A percentile compares a stretch with the other conserved stretches of the same genome.
Conservation (phyloP, 2,329 filamentous ascomycete species). For the Penicillium freii region DNA sequence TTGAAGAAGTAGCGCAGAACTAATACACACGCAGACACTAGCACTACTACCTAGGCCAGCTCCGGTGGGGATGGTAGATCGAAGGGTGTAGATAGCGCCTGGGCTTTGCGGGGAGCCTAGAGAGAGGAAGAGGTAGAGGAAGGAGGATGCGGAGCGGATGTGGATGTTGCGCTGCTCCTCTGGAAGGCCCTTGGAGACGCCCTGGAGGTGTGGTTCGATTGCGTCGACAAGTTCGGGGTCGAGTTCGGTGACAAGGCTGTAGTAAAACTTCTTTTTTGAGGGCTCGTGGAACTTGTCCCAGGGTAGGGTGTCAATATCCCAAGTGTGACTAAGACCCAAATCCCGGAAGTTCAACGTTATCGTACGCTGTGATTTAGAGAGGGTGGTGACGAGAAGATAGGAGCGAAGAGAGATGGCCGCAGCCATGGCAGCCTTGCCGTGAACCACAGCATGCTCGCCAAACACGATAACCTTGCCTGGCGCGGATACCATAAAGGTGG, state of each 20-base stretch:
- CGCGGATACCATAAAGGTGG: conserved; percentile 95
- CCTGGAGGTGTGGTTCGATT: conserved; percentile 72
- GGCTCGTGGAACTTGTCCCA: conserved; percentile 79
- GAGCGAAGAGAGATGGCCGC: conserved; percentile 93
- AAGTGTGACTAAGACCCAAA: conserved; percentile 83
- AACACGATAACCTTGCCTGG: conserved; percentile 98
- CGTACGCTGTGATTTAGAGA: conserved; percentile 87
- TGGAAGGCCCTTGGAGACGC: conserved; percentile 65
- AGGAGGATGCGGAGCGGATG: conserved; percentile 74
- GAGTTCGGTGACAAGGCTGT: conserved; percentile 79
- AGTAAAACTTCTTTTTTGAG: conserved; percentile 91
- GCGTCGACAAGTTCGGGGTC: conserved; percentile 79
- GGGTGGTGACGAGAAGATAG: conserved; percentile 90
- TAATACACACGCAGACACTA: conserved; percentile 87
- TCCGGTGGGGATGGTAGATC: conserved; percentile 89
- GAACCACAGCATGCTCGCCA: conserved; percentile 96
- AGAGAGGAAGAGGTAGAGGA: conserved; percentile 90
- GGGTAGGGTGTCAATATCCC: conserved; percentile 88
- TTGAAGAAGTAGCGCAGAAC: conserved; percentile 80
- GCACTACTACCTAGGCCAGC: conserved; percentile 90
- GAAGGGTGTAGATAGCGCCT: conserved; percentile 82
- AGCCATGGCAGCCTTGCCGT: conserved; percentile 94
- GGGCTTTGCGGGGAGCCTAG: conserved; percentile 76
- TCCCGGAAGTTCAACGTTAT: conserved; percentile 88
- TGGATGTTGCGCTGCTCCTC: conserved; percentile 80